phyloP scores from a whole-genome alignment of 1,284 basidiomycete genomes.

The Malassezia restricta region DNA sequence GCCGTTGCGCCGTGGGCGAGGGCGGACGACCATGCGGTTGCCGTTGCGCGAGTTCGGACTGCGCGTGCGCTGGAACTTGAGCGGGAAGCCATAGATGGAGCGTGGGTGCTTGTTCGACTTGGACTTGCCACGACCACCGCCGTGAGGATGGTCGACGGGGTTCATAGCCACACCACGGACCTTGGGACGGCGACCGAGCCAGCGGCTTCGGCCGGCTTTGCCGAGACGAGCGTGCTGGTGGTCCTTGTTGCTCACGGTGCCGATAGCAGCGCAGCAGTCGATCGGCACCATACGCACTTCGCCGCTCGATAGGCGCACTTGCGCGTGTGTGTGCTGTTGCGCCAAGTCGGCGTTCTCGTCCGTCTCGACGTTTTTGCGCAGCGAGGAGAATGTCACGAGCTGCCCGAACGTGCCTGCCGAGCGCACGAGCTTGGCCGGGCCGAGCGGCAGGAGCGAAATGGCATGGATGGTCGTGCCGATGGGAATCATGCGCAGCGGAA shows the following conservation, averaged over 20 bases:
- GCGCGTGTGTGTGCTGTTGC: slow-evolving; percentile 52
- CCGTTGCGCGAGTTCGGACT: slow-evolving; percentile 71
- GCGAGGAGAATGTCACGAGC: slow-evolving; percentile 49
- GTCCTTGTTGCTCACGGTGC: slow-evolving; percentile 79
- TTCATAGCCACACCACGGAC: slow-evolving; percentile 99
- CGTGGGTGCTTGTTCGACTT: slow-evolving; percentile 61
- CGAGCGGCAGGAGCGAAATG: slow-evolving; percentile 63
- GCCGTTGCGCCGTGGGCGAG: slow-evolving; percentile 72
- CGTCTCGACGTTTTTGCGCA: slow-evolving; percentile 5
- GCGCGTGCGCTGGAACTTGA: slow-evolving; percentile 82
- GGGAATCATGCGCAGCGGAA: slow-evolving; percentile 81
- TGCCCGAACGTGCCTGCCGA: slow-evolving; percentile 78
- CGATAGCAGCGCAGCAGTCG: slow-evolving; percentile 76
- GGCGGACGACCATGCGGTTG: slow-evolving; percentile 85
- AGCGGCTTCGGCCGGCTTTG: slow-evolving; percentile 79
- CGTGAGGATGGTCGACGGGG: slow-evolving; percentile 88
- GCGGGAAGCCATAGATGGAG: slow-evolving; percentile 75
- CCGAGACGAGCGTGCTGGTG: slow-evolving; percentile 75
- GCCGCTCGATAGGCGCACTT: slow-evolving; percentile 78
- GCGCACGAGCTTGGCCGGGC: slow-evolving; percentile 71
- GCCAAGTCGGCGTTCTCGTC: slow-evolving; percentile 49
- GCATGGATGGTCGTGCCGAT: slow-evolving; percentile 82
- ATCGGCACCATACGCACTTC: slow-evolving; percentile 77
- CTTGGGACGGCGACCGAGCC: slow-evolving; percentile 73
- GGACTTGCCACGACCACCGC: slow-evolving; percentile 93